Percentiles rank a stretch among this genome's conserved stretches.
phyloP scores from a whole-genome alignment of 148 eudicot genomes.

The Chenopodium suecicum region DNA sequence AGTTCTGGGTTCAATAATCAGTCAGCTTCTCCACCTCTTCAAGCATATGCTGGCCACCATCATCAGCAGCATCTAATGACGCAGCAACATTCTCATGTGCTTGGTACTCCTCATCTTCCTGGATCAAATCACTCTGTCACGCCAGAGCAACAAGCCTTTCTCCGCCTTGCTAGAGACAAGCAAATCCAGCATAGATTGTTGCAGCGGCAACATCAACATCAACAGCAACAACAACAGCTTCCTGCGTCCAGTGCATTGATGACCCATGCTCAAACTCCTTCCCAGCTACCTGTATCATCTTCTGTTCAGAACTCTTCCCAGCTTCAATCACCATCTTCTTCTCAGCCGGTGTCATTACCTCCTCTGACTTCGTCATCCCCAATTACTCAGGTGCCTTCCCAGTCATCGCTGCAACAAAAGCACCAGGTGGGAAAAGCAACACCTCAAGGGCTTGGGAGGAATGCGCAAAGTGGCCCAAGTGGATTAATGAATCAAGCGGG shows the following conservation, averaged over 20 bases:
- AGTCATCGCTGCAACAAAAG: slow-evolving; percentile 62
- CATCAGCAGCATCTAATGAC: slow-evolving; percentile 54
- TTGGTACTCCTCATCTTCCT: slow-evolving; percentile 50
- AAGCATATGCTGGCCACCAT: slow-evolving; percentile 53
- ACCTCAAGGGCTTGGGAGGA: slow-evolving; percentile 52
- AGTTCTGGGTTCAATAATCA: slow-evolving; percentile 55
- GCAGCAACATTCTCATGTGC: slow-evolving; percentile 59
- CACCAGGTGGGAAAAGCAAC: slow-evolving; percentile 31
- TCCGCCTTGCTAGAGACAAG: slow-evolving; percentile 71
- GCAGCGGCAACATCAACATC: slow-evolving; percentile 51
- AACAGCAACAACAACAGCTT: slow-evolving; percentile 41
- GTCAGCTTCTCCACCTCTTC: slow-evolving; percentile 48
- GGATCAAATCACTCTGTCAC: slow-evolving; percentile 48
- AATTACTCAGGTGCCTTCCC: slow-evolving; percentile 41
- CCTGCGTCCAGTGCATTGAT: slow-evolving; percentile 54
- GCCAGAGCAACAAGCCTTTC: slow-evolving; percentile 65
- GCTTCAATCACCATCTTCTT: slow-evolving; percentile 48
- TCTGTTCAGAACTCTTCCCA: slow-evolving; percentile 53
- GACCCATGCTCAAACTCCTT: slow-evolving; percentile 52
- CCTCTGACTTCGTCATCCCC: slow-evolving; percentile 49
- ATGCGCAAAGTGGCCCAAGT: slow-evolving; percentile 45
- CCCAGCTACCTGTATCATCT: slow-evolving; percentile 58
- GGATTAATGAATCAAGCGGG: slow-evolving; percentile 51
- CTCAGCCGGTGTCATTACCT: slow-evolving; percentile 50
- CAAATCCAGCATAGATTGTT: slow-evolving; percentile 54